These are phyloP conservation scores for Tetradesmus obliquus DNA, from an alignment of 139 green algal genomes.

Conservation along the genomic window DNA sequence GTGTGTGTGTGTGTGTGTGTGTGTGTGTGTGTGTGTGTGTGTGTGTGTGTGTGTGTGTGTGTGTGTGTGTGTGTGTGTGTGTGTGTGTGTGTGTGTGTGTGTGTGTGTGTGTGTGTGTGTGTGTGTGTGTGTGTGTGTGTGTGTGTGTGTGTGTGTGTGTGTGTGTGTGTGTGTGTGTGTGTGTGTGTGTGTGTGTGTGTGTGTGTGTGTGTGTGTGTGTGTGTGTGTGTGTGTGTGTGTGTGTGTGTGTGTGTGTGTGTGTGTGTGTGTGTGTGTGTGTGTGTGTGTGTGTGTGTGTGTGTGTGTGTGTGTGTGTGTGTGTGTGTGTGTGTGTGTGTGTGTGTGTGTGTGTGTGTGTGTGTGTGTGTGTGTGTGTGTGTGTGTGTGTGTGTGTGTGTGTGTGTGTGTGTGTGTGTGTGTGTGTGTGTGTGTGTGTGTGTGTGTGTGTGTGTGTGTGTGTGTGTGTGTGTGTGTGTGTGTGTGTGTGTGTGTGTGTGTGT, in stretches of 20 bases:
- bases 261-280: slow-evolving; percentile 32
- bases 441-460: slow-evolving; percentile 32
- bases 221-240: slow-evolving; percentile 36
- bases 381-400: slow-evolving; percentile 32
- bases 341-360: slow-evolving; percentile 36
- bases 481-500: slow-evolving; percentile 34
- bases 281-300: slow-evolving; percentile 34
- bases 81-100: slow-evolving; percentile 32
- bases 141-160: slow-evolving; percentile 36
- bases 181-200: slow-evolving; percentile 52
- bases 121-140: slow-evolving; percentile 34
- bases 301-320: slow-evolving; percentile 34
- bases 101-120: slow-evolving; percentile 34
- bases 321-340: slow-evolving; percentile 36
- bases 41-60: slow-evolving; percentile 36
- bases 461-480: slow-evolving; percentile 34
- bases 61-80: slow-evolving; percentile 30
- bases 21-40: slow-evolving; percentile 32
- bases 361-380: slow-evolving; percentile 52
- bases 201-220: slow-evolving; percentile 32
- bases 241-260: slow-evolving; percentile 30
- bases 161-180: slow-evolving; percentile 36
- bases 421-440: slow-evolving; percentile 30
- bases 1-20: slow-evolving; percentile 52
- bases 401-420: slow-evolving; percentile 36